Conservation (phyloP, 176 grass and related monocot species). For the Puya raimondii region DNA sequence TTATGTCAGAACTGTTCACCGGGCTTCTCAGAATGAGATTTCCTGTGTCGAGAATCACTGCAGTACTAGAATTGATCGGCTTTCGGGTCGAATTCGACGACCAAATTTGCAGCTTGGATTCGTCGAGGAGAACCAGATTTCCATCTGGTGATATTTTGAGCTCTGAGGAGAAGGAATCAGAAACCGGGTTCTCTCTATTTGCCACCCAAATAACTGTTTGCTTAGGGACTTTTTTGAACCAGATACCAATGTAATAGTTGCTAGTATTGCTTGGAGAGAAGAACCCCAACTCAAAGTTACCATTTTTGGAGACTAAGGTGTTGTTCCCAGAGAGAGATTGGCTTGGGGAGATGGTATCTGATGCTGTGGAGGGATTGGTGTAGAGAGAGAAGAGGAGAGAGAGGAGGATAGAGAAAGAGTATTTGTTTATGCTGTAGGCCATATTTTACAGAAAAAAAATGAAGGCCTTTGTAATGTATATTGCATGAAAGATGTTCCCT, state of each 20-base stretch:
- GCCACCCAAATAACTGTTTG: slow-evolving; percentile 44
- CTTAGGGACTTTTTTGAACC: slow-evolving; percentile 31
- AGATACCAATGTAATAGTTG: slow-evolving; percentile 41
- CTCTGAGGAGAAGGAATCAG: slow-evolving; percentile 19
- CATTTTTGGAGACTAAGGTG: slow-evolving; percentile 38
- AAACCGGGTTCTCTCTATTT: slow-evolving; percentile 40
- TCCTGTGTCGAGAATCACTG: slow-evolving; percentile 42
- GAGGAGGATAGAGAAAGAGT: not conserved
- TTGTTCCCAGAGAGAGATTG: slow-evolving; percentile 39
- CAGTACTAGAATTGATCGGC: slow-evolving; percentile 17
- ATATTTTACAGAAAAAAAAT: no score
- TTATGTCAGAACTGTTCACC: not conserved
- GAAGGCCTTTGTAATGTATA: no score
- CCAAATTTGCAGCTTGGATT: slow-evolving; percentile 22
- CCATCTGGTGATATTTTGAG: slow-evolving; percentile 33
- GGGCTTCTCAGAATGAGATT: slow-evolving; percentile 43
- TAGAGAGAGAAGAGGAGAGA: slow-evolving; percentile 19
- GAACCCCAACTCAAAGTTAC: slow-evolving; percentile 58
- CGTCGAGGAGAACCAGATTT: slow-evolving; percentile 29
- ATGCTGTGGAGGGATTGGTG: slow-evolving; percentile 1
- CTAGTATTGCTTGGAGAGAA: slow-evolving; percentile 38
- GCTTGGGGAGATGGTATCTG: slow-evolving; percentile 32
- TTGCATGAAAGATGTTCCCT: no score
- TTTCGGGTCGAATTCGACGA: slow-evolving; percentile 29
- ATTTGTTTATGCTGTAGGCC: no score